phyloP scores from a whole-genome alignment of 1,284 basidiomycete species.

The Boletus smithii region DNA sequence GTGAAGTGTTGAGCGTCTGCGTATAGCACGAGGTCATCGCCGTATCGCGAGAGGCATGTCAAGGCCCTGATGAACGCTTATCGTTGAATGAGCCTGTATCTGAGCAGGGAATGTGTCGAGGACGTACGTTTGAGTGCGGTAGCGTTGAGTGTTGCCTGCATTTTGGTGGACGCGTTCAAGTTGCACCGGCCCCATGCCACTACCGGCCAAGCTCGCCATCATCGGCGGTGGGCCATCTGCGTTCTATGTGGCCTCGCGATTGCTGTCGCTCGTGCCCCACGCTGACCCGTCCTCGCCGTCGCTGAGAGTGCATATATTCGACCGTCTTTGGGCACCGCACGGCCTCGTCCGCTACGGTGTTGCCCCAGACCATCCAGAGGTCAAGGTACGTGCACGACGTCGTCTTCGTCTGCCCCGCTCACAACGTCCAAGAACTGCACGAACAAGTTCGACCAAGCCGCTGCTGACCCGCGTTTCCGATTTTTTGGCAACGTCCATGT shows the following conservation, averaged over 20 bases:
- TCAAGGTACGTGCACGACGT: constrained; percentile 65
- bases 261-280: constrained; percentile 62
- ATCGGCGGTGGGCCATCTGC: constrained; percentile 91
- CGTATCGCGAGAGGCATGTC: constrained; percentile 72
- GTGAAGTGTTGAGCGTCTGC: constrained; percentile 58
- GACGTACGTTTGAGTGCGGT: constrained; percentile 46
- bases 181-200: constrained; percentile 17
- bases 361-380: constrained; percentile 98
- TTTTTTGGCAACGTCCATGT: constrained; percentile 95
- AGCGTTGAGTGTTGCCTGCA: constrained; percentile 50
- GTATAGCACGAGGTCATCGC: constrained; percentile 70
- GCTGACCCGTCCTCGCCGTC: constrained; percentile 37
- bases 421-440: constrained; percentile 78
- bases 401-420: constrained; percentile 7
- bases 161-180: constrained; percentile 19
- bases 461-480: constrained; percentile 70
- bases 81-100: constrained; percentile 18
- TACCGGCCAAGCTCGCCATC: constrained; percentile 66
- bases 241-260: constrained; percentile 88
- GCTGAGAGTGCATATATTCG: constrained; percentile 83
- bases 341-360: constrained; percentile 96
- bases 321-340: constrained; percentile 91
- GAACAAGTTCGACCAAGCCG: constrained; percentile 86
- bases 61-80: constrained; percentile 71
- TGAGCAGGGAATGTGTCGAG: constrained; percentile 1